Base-by-base conservation (phyloP, 176 grass and related monocot genomes). In the Eremochloa ophiuroides region DNA sequence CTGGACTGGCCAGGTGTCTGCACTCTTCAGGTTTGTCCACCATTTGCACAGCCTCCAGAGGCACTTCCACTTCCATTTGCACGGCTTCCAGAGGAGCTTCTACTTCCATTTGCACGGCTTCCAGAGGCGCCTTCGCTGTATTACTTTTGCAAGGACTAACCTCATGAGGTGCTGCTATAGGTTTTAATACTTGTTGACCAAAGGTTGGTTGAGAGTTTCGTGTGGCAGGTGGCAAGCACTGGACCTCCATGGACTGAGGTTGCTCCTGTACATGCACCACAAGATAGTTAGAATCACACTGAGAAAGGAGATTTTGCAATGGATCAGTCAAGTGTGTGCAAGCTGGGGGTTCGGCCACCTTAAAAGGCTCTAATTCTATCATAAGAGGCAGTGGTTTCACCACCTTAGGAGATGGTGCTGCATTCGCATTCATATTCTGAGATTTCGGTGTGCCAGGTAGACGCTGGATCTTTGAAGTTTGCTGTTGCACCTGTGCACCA, bases 391-490 rank as follows among this genome's bases (percentile, higher is more conserved):
- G n/a, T 4, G 10, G 55, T n/a, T 59, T 59, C n/a, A 59, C 55
- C n/a, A 59, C 55, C 55, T 59, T 59, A 59, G 53, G 3, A 55
- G 20, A 2, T 55, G 20, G 22, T 58, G 53, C 9, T 0, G 3
- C 55, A 26, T 59, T 26, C n/a, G 12, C 55, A 59, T 59, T 59
- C 55, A 59, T 59, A n/a, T 5, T 59, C 28, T 43, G 63, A 65
- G 33, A 47, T 38, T 80, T 80, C 0, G 71, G 66, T 29, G 80
- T 80, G 51, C 20, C 48, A 51, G 64, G 35, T 13, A 46, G 39
- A 62, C 42, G 63, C 50, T 35, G 31, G 22, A 82, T 8, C 20
- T 88, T 88, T 8, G 5, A 35, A 16, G 85, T 42, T 35, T 89
- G 82, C 16, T 70, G 5, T 53, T 88, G 84, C 16, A 70, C 35